A percentile compares a stretch with the other conserved stretches of the same genome.
Evolutionary conservation across 805 yeast species (phyloP).

Genomic region (Saturnispora sanitii): DNA sequence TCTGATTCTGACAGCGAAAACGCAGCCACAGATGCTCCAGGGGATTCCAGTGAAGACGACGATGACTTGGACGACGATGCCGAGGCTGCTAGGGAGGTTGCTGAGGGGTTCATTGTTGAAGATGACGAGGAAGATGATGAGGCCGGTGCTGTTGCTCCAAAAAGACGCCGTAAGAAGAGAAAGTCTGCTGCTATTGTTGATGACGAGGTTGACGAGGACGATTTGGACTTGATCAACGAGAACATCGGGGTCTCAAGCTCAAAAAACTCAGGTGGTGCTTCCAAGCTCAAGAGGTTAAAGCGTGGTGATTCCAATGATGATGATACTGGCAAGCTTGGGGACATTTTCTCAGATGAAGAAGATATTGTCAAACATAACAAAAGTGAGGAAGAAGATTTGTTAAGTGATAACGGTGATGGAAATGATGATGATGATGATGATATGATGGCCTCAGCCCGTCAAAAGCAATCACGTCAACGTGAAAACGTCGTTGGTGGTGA

Average conservation of each 20-base stretch:
- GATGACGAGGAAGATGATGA: constrained; percentile 57
- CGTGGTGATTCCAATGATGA: constrained; percentile 44
- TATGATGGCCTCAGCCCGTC: constrained; percentile 23
- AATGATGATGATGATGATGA: constrained; percentile 26
- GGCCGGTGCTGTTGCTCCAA: constrained; percentile 28
- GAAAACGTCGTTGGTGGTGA: constrained; percentile 42
- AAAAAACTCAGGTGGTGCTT: constrained; percentile 23
- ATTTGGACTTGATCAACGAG: constrained; percentile 82
- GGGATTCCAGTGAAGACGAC: constrained; percentile 82
- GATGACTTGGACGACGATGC: constrained; percentile 82
- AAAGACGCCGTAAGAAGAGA: constrained; percentile 32
- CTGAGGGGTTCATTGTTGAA: constrained; percentile 91
- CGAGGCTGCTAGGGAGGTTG: constrained; percentile 72
- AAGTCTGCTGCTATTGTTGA: constrained; percentile 33
- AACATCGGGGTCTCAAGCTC: constrained; percentile 59
- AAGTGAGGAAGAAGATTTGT: constrained; percentile 21
- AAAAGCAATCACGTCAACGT: constrained; percentile 11
- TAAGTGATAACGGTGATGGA: constrained; percentile 23
- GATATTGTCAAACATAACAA: constrained; percentile 12
- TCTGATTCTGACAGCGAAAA: not conserved
- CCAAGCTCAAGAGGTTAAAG: constrained; percentile 73
- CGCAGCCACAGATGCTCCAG: constrained; percentile 13
- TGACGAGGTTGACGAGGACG: constrained; percentile 87
- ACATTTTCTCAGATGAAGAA: constrained; percentile 62
- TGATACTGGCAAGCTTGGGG: constrained; percentile 32